Percentiles rank a stretch among this genome's conserved stretches.
Evolutionary conservation across 805 yeast genomes (phyloP).

Genomic region (Candida berthetii): DNA sequence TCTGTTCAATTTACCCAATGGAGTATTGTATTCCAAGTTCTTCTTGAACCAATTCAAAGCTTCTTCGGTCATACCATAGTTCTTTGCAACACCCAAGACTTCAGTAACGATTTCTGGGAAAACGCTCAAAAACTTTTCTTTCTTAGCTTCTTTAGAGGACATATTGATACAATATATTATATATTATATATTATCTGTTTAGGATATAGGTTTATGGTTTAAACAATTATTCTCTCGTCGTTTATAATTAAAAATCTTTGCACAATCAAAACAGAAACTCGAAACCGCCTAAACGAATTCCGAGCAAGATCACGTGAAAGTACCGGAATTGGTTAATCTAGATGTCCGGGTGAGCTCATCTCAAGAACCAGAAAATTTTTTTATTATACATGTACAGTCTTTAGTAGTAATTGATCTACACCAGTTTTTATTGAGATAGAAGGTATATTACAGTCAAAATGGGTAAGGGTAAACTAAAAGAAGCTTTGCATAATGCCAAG

Average conservation of each 20-base stretch:
- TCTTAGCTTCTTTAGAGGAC: constrained; percentile 24
- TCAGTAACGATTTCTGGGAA: constrained; percentile 80
- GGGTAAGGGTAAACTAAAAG: constrained; percentile 22
- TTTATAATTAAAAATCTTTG: too few relatives aligned
- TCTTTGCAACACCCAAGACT: constrained; percentile 49
- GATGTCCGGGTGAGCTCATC: constrained; percentile 3
- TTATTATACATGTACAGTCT: neutral
- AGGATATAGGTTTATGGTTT: too few relatives aligned
- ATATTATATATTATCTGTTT: too few relatives aligned
- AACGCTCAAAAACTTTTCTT: constrained; percentile 52
- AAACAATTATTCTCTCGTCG: too few relatives aligned
- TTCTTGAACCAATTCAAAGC: constrained; percentile 82
- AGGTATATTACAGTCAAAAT: constrained; percentile 3
- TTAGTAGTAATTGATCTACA: neutral
- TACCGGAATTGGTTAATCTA: neutral
- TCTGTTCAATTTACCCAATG: constrained; percentile 95
- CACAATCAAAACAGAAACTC: too few relatives aligned
- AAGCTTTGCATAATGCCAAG: constrained; percentile 13
- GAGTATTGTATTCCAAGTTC: constrained; percentile 76
- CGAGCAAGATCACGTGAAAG: neutral
- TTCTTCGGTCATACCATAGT: constrained; percentile 78
- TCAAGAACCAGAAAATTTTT: constrained; percentile 3
- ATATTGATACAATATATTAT: neutral
- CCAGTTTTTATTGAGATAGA: neutral
- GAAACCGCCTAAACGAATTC: too few relatives aligned